A percentile compares a stretch with the other conserved stretches of the same genome.
Evolutionary conservation across 2,329 filamentous ascomycete species (phyloP).

Genomic region (Blastomyces percursus): DNA sequence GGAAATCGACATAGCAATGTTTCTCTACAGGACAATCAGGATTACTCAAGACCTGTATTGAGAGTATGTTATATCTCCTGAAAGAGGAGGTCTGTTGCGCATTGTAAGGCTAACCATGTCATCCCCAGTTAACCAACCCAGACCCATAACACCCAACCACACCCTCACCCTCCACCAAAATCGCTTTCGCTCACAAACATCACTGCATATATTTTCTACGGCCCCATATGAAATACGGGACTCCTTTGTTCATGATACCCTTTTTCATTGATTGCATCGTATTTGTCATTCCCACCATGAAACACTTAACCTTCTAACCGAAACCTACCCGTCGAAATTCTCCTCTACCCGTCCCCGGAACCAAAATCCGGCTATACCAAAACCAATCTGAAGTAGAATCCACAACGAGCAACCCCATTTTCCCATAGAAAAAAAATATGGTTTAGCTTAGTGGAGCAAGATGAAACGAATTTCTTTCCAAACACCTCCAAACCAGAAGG

Average conservation of each 20-base stretch:
- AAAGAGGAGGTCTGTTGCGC: neutral
- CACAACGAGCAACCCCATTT: neutral
- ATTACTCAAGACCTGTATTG: constrained; percentile 38
- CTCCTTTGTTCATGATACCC: constrained; percentile 2
- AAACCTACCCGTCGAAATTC: neutral
- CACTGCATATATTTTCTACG: constrained; percentile 3
- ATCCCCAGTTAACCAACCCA: constrained; percentile 13
- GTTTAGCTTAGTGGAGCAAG: neutral
- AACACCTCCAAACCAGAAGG: neutral
- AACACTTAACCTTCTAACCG: neutral
- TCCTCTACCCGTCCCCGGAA: neutral
- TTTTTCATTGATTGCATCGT: neutral
- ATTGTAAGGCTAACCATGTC: neutral
- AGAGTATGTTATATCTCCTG: constrained; percentile 25
- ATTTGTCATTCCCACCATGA: neutral
- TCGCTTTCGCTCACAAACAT: neutral
- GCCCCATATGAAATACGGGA: neutral
- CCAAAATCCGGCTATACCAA: neutral
- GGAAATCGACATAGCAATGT: constrained; percentile 34
- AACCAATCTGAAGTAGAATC: neutral
- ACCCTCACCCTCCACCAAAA: neutral
- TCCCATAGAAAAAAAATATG: neutral
- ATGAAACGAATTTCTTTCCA: constrained; percentile 2
- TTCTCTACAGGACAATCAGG: constrained; percentile 39
- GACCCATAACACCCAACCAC: constrained; percentile 6